Evolutionary conservation across 345 rosid species (phyloP), one percentile per base, ranked within the genome.

Genomic region (Gossypium longicalyx): DNA sequence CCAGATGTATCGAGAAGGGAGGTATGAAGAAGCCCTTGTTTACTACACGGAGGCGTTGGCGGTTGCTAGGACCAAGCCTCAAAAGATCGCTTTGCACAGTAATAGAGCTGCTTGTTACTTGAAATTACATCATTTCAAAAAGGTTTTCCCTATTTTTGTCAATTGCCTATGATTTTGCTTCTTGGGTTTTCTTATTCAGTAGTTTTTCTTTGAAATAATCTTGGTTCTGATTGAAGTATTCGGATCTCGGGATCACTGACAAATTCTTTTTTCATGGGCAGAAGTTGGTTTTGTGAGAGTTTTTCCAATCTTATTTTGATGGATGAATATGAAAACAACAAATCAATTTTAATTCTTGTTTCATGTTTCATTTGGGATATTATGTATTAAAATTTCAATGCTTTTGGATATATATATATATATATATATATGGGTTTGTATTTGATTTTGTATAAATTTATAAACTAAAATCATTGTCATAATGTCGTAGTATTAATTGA

Each of bases 71-170:
- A 76, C 91, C 12, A 90, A 84, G 25, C 85, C 89, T 12, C 97
- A 90, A 81, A 90, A 83, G 91, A 94, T 94, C 85, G 89, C 94
- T 70, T 79, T 94, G 72, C 94, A 94, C 76, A 92, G 97, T 78
- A 94, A 94, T 74, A 82, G 97, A 57, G 98, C 98, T 81, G 98
- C 98, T 80, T 94, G 98, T 77, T 94, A 75, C 70, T 77, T 94
- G 81, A 94, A 92, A 58, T 68, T 94, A 52, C 97, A 89, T 79
- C 82, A 83, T 79, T 94, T 94, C 94, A 81, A 82, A 47, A 83
- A 86, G 91, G 97, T 93, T 16, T 38, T 16, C 3, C 49, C 13
- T 41, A 7, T n/a, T 17, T 13, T 64, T 4, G n/a, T 53, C 1
- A 8, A 13, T 54, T 12, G 12, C 16, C 20, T 34, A 6, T 60